Evolutionary conservation across 306 rosid species (phyloP), one percentile per base, ranked within the genome.

Genomic region (Cucurbita ficifolia): DNA sequence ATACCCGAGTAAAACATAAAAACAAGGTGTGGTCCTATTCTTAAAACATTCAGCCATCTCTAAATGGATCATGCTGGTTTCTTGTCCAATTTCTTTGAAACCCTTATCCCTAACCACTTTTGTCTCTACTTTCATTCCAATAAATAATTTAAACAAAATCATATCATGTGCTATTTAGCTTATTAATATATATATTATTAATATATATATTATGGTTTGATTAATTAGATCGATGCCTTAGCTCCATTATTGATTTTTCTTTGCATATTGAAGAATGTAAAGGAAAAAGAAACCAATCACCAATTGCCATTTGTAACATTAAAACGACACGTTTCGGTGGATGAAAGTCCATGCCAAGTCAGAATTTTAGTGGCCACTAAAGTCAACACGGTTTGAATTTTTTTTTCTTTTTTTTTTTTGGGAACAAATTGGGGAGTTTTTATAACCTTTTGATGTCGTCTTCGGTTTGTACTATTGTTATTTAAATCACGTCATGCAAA

Each of bases 351-450:
- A 16, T 38, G 11, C 43, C 42, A 3, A 35, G 36, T 35, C 45
- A 60, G 22, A 60, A 35, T 36, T 60, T 35, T 14, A 10, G 0
- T 14, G 14, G 70, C 29, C 49, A n/a, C 13, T 1, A 9, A 1
- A 38, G 69, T 62, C 70, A 62, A 62, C 70, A 62, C 70, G 70
- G 49, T 62, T 62, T 62, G 70, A 62, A 61, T 10, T 2, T 46
- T 46, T 4, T 46, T 45, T 46, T 46, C 10, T 46, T 43, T 45
- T 45, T 45, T 45, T 45, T 45, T 45, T 45, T 9, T 29, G 33
- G 33, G 33, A 29, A 29, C 33, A 29, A 29, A 29, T 29, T 29
- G 33, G 33, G 33, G 3, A 2, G 33, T 29, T 29, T 29, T 29
- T 29, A 29, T 29, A 29, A 29, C 33, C 3, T 29, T 2, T 29